These are phyloP conservation scores for Baorangia bicolor DNA, from an alignment of 768 basidiomycete genomes.

Conservation along the genomic window DNA sequence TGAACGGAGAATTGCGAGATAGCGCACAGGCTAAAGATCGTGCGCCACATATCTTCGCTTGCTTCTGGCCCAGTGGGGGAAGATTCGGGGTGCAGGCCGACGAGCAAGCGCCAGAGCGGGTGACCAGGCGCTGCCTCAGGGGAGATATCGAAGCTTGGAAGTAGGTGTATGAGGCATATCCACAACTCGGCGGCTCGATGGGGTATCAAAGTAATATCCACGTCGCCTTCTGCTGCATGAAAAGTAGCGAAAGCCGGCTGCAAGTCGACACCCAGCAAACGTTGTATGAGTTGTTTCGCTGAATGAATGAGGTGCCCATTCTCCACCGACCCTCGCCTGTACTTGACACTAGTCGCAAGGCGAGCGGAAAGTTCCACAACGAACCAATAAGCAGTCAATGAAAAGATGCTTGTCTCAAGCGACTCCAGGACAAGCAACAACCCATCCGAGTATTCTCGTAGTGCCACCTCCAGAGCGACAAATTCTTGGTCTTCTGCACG, in stretches of 20 bases:
- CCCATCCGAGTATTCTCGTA: conserved; percentile 39
- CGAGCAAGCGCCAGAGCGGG: conserved; percentile 48
- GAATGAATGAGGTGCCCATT: conserved; percentile 26
- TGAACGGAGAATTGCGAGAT: conserved; percentile 75
- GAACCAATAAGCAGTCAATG: conserved; percentile 60
- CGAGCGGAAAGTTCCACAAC: conserved; percentile 55
- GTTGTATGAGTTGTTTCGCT: conserved; percentile 42
- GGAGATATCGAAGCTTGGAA: conserved; percentile 27
- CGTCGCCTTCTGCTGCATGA: conserved; percentile 15
- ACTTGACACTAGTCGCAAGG: conserved; percentile 27
- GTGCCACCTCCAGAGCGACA: conserved; percentile 27
- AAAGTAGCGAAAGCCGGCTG: conserved; percentile 29
- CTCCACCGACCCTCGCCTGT: conserved; percentile 28
- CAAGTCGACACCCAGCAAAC: conserved; percentile 56
- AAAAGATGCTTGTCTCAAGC: conserved; percentile 33
- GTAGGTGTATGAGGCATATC: conserved; percentile 69
- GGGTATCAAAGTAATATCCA: conserved; percentile 37
- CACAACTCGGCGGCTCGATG: conserved; percentile 63
- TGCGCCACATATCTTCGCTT: conserved; percentile 73
- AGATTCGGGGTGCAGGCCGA: conserved; percentile 31
- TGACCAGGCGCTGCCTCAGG: conserved; percentile 24
- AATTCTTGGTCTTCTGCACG: conserved; percentile 36
- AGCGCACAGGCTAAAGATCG: conserved; percentile 65
- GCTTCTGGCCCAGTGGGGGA: conserved; percentile 38
- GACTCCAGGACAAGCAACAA: conserved; percentile 41